Evolutionary conservation across 106 monocot genomes (phyloP).

Genomic region (Phalaenopsis aphrodite): DNA sequence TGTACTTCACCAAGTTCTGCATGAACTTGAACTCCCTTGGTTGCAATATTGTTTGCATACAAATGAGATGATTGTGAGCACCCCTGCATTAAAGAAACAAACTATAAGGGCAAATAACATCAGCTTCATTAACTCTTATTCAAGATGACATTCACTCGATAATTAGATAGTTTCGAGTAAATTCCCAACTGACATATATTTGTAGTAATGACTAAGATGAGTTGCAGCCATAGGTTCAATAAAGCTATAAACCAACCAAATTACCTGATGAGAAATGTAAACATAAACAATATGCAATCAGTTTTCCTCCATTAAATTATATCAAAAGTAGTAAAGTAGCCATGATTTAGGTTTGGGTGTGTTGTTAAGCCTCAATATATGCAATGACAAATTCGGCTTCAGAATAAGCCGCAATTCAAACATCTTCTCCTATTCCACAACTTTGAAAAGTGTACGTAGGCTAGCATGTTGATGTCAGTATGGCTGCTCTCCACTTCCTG

Average conservation of each 20-base stretch:
- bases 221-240: not conserved
- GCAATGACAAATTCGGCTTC: not conserved
- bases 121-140: not conserved
- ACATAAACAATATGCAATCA: not conserved
- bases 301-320: not conserved
- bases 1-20: conserved; percentile 79
- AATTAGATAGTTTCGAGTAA: not conserved
- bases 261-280: not conserved
- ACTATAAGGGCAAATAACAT: not conserved
- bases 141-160: not conserved
- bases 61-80: conserved; percentile 83
- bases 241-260: not conserved
- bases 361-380: not conserved
- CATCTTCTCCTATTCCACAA: too few species aligned
- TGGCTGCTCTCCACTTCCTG: too few species aligned
- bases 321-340: not conserved
- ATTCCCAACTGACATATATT: not conserved
- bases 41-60: conserved; percentile 70
- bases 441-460: too few species aligned
- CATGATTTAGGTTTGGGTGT: not conserved
- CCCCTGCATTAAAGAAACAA: conserved; percentile 38
- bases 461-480: too few species aligned
- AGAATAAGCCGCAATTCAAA: not conserved
- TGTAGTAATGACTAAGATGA: not conserved
- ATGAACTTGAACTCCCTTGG: conserved; percentile 60